phyloP scores from a whole-genome alignment of 306 rosid genomes.

The Rubus parviflorus region DNA sequence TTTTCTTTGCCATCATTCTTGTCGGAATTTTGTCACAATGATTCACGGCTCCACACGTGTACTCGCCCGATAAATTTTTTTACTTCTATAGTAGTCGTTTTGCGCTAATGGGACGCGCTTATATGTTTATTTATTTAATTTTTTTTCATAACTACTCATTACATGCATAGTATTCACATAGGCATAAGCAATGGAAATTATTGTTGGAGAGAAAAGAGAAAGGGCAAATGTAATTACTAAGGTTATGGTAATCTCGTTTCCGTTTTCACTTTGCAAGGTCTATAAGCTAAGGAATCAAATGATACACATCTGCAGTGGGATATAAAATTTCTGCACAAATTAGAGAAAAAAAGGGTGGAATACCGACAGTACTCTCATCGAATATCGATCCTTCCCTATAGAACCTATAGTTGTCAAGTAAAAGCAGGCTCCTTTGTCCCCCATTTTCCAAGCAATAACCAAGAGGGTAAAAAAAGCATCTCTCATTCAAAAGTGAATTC shows the following conservation, averaged over 20 bases:
- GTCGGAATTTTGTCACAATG: slow-evolving; percentile 21
- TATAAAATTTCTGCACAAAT: background rate
- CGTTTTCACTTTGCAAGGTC: background rate
- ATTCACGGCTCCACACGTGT: slow-evolving; percentile 28
- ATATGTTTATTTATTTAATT: background rate
- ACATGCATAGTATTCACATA: background rate
- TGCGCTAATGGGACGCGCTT: background rate
- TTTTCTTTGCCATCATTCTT: slow-evolving; percentile 3
- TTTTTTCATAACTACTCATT: background rate
- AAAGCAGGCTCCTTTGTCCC: slow-evolving; percentile 13
- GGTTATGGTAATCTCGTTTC: background rate
- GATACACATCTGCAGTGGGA: background rate
- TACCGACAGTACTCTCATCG: background rate
- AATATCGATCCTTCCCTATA: background rate
- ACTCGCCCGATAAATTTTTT: background rate
- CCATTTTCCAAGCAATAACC: slow-evolving; percentile 22
- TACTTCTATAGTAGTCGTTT: background rate
- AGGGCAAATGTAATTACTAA: background rate
- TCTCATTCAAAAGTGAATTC: slow-evolving; percentile 14
- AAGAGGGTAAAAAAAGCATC: background rate
- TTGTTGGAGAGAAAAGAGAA: background rate
- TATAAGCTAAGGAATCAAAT: background rate
- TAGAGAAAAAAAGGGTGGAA: background rate
- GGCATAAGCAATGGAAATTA: background rate
- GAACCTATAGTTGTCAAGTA: background rate